These are phyloP conservation scores for Planoprotostelium fungivorum DNA, from an alignment of 78 protist species.

Conservation along the genomic window DNA sequence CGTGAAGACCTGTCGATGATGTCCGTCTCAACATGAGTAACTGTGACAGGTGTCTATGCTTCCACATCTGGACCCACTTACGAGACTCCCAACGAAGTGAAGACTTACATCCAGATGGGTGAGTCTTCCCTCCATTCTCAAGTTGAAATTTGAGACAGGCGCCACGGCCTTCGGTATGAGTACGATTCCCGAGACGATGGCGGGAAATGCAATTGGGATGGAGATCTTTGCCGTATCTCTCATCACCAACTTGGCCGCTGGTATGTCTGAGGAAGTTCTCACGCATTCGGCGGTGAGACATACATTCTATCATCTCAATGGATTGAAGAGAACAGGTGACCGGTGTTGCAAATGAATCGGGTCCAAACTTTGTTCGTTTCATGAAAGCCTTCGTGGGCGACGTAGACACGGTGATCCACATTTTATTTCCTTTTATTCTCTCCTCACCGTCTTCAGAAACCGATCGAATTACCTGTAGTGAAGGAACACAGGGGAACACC, in stretches of 20 bases:
- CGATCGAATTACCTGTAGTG: too few species aligned
- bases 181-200: slow-evolving; percentile 48
- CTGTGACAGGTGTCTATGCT: not conserved
- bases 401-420: not conserved
- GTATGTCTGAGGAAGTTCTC: not conserved
- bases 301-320: not conserved
- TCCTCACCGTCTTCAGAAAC: too few species aligned
- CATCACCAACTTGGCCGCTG: slow-evolving; percentile 56
- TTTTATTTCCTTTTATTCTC: not conserved
- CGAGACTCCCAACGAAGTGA: slow-evolving; percentile 41
- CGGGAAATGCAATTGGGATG: slow-evolving; percentile 40
- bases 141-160: not conserved
- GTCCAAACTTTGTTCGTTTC: not conserved
- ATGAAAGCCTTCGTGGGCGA: not conserved
- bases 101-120: not conserved
- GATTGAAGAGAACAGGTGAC: not conserved
- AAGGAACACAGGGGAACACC: too few species aligned
- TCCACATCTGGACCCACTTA: slow-evolving; percentile 36
- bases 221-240: slow-evolving; percentile 35
- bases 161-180: slow-evolving; percentile 49
- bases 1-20: not conserved
- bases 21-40: not conserved
- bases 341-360: slow-evolving; percentile 1
- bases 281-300: slow-evolving; percentile 38
- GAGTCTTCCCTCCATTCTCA: not conserved